Conservation (phyloP, 108 stramenopile species). For the Thalassiosira profunda region DNA sequence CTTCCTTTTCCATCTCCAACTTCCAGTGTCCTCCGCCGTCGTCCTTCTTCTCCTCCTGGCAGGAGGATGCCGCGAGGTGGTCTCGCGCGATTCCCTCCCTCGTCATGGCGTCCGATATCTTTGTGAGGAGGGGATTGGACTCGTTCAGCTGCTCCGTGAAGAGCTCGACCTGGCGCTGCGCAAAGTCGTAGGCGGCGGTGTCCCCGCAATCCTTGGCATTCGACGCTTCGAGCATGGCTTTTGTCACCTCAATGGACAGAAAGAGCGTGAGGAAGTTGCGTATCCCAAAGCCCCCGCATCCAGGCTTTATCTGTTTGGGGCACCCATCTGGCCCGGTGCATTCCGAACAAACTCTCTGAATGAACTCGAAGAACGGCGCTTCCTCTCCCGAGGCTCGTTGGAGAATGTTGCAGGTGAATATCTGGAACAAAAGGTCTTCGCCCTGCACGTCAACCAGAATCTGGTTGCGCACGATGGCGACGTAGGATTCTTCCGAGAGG, state of each 20-base stretch:
- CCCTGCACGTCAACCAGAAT: conserved; percentile 92
- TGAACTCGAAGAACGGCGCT: conserved; percentile 92
- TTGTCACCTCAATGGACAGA: conserved; percentile 87
- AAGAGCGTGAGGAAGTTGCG: conserved; percentile 92
- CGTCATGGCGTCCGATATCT: conserved; percentile 92
- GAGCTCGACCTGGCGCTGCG: conserved; percentile 58
- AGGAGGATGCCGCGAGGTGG: conserved; percentile 14
- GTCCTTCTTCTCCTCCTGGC: conserved; percentile 19
- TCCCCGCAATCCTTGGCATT: conserved; percentile 58
- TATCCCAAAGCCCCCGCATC: conserved; percentile 93
- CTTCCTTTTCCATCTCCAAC: conserved; percentile 45
- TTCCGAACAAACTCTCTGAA: conserved; percentile 88
- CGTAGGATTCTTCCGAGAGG: conserved; percentile 75
- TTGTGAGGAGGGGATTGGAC: conserved; percentile 88
- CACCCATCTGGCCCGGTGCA: conserved; percentile 67
- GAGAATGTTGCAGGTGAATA: conserved; percentile 87
- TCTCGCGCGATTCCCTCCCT: conserved; percentile 59
- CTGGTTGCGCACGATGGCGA: conserved; percentile 81
- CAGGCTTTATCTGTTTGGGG: conserved; percentile 68
- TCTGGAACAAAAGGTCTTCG: conserved; percentile 87
- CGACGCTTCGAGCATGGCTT: conserved; percentile 78
- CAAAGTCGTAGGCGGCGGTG: conserved; percentile 11
- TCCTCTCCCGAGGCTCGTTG: conserved; percentile 74
- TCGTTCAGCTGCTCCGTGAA: conserved; percentile 89
- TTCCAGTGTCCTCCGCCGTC: conserved; percentile 26